Percentiles rank a stretch among this genome's conserved stretches.
Evolutionary conservation across 768 basidiomycete genomes (phyloP).

Genomic region (Coprinopsis marcescibilis): DNA sequence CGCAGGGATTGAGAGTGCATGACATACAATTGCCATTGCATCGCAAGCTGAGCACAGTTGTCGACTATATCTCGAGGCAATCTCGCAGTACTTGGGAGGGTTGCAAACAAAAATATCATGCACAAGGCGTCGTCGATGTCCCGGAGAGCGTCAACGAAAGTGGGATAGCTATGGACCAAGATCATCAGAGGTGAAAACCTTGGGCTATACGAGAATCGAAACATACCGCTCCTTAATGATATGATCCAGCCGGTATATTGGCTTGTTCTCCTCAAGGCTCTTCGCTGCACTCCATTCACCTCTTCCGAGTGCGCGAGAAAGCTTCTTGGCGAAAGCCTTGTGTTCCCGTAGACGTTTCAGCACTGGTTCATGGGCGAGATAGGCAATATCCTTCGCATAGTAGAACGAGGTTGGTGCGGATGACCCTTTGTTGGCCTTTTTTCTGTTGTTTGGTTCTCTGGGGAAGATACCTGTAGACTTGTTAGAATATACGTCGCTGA

Average conservation of each 20-base stretch:
- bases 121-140: slow-evolving; percentile 97
- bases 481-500: slow-evolving; percentile 2
- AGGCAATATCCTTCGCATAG: slow-evolving; percentile 96
- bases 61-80: slow-evolving; percentile 80
- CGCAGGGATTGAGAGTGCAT: slow-evolving; percentile 81
- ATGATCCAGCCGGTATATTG: slow-evolving; percentile 88
- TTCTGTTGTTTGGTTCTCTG: slow-evolving; percentile 87
- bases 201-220: not conserved
- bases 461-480: slow-evolving; percentile 83
- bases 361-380: slow-evolving; percentile 94
- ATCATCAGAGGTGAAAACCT: not conserved
- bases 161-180: slow-evolving; percentile 72
- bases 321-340: slow-evolving; percentile 97
- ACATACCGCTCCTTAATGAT: slow-evolving; percentile 93
- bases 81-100: slow-evolving; percentile 79
- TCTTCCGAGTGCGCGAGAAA: slow-evolving; percentile 86
- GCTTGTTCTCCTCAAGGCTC: slow-evolving; percentile 88
- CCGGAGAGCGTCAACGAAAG: slow-evolving; percentile 90
- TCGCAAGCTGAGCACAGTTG: slow-evolving; percentile 83
- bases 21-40: slow-evolving; percentile 96
- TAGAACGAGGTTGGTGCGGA: slow-evolving; percentile 97
- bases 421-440: slow-evolving; percentile 95
- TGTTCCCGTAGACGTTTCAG: slow-evolving; percentile 92
- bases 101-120: slow-evolving; percentile 90
- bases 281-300: slow-evolving; percentile 96